Evolutionary conservation across 371 early-diverging fungal genomes (phyloP), one percentile per base, ranked within the genome.

Genomic region (Lichtheimia ornata): DNA sequence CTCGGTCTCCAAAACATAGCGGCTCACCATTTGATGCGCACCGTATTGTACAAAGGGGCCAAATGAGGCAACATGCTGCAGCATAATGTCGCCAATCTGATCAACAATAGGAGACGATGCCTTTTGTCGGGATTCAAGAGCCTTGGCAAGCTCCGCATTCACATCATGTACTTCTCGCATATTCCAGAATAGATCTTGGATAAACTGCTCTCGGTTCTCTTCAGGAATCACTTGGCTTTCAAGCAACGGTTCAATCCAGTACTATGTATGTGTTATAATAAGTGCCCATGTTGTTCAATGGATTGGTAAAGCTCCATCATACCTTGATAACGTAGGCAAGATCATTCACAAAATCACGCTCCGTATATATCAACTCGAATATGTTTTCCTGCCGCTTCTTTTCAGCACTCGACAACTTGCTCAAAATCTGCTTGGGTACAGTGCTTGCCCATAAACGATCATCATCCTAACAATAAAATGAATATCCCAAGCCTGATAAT

Each of bases 341-440:
- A 66, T 97, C 97, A 50, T 87, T 84, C 12, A 96, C 94, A 79
- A 91, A 97, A 67, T 96, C 94, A 59, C 87, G 87, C 72, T 97
- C 97, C 1, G 93, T 94, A 50, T 93, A 86, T 30, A 97, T 89
- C 44, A 97, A 68, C 73, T 97, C 98, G 71, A 88, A 97, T 56
- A 97, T 93, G 51, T 89, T 89, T 64, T 97, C 97, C 71, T 97
- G 98, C 0, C 97, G 86, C 63, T 91, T 94, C 63, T 82, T 84
- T 69, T 97, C 97, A 20, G 83, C 73, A 30, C 84, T 80, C 12
- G 87, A 83, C 0, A 94, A 80, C 0, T 85, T 84, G 20, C 89
- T 86, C 4, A 85, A 63, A n/a, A 97, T 70, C 9, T 87, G 85
- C 61, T 84, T 84, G 4, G 94, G 88, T 18, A 86, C 89, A 3